These are phyloP conservation scores for Ampelomyces quisqualis DNA, from an alignment of 2,329 filamentous ascomycete genomes.

Conservation along the genomic window DNA sequence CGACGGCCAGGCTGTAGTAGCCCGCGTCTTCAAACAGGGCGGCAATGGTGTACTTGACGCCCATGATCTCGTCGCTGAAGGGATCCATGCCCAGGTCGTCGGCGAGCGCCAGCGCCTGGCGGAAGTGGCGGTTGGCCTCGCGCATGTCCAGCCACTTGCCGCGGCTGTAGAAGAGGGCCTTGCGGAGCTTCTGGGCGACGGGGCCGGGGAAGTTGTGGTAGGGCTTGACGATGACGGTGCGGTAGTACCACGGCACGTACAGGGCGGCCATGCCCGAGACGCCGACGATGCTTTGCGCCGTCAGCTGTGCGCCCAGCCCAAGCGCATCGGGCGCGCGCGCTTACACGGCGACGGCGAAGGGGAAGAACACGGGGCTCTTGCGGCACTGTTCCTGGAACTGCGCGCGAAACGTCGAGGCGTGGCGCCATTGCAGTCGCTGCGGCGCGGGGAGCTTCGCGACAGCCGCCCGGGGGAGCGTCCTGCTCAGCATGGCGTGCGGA, in stretches of 20 bases:
- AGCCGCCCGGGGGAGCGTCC: slow-evolving; percentile 32
- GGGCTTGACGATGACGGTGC: slow-evolving; percentile 49
- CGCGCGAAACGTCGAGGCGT: slow-evolving; percentile 28
- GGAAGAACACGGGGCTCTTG: slow-evolving; percentile 45
- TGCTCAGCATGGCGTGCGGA: slow-evolving; percentile 40
- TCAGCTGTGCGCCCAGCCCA: slow-evolving; percentile 6
- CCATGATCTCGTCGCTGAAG: slow-evolving; percentile 87
- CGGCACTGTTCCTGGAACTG: slow-evolving; percentile 39
- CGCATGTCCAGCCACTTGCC: slow-evolving; percentile 67
- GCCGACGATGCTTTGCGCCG: slow-evolving; percentile 37
- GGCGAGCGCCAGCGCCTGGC: slow-evolving; percentile 72
- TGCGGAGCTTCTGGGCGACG: slow-evolving; percentile 75
- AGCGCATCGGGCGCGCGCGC: not conserved
- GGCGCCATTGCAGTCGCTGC: slow-evolving; percentile 31
- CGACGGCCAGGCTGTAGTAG: slow-evolving; percentile 68
- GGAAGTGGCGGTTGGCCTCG: slow-evolving; percentile 80
- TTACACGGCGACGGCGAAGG: slow-evolving; percentile 36
- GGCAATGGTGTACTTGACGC: slow-evolving; percentile 80
- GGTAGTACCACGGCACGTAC: slow-evolving; percentile 52
- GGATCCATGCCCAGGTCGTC: slow-evolving; percentile 76
- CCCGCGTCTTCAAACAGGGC: slow-evolving; percentile 76
- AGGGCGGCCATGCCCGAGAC: slow-evolving; percentile 42
- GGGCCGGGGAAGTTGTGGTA: slow-evolving; percentile 65
- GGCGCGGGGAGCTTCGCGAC: slow-evolving; percentile 23
- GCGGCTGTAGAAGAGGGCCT: slow-evolving; percentile 79